Evolutionary conservation across 2,329 filamentous ascomycete genomes (phyloP), one percentile per base, ranked within the genome.

Genomic region (Eutypella sp.): DNA sequence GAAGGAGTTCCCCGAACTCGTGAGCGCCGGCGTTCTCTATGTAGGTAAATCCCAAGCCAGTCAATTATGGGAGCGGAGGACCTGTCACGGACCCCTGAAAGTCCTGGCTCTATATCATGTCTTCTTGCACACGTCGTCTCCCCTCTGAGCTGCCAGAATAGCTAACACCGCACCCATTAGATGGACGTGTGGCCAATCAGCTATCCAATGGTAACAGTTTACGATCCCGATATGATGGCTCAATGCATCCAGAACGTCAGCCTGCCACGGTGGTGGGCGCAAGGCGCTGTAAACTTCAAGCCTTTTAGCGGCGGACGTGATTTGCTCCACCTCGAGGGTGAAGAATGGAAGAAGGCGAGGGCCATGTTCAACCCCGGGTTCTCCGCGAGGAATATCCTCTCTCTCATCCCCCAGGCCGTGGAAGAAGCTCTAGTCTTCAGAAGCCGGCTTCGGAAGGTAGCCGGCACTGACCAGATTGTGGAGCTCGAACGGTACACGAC

Each of bases 131-230:
- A n/a, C n/a, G n/a, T n/a, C n/a, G n/a, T n/a, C n/a, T n/a, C n/a
- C n/a, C n/a, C n/a, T n/a, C n/a, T n/a, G n/a, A n/a, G 13, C 29
- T 15, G 29, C 13, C 25, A 29, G 25, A 13, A 13, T 33, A 15
- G 13, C 29, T 33, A 33, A 33, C 29, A 33, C 4, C 4, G 11
- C 13, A 11, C 16, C 5, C 16, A 6, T 39, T 22, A 39, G 36
- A 47, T 71, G 37, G 68, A 72, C 42, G 47, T 61, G 13, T 69
- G 66, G 63, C 68, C 69, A 4, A 51, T 70, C n/a, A 53, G 54
- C 2, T 41, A 47, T 5, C 60, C 66, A 3, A 64, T 68, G 56
- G 23, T 68, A 4, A 58, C 65, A n/a, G 57, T 71, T 23, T 57
- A 57, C 43, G 55, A 68, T 42, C 66, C 68, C 2, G 64, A 64